A percentile compares a stretch with the other conserved stretches of the same genome.
Evolutionary conservation across 192 early-diverging fungal species (phyloP).

Genomic region (Radiomyces spectabilis): DNA sequence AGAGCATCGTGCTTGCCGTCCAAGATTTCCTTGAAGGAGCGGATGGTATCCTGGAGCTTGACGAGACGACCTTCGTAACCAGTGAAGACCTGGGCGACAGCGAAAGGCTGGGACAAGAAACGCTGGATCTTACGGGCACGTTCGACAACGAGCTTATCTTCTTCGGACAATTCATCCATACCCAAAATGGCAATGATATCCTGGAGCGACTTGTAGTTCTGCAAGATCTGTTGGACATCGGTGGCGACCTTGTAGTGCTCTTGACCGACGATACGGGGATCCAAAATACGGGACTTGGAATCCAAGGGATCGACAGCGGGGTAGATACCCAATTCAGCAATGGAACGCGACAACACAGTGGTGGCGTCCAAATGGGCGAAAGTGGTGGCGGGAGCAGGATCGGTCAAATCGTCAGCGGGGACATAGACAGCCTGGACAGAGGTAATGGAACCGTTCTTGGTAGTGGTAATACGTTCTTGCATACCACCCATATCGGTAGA

Average conservation of each 20-base stretch:
- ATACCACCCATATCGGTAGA: constrained; percentile 99
- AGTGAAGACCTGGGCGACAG: constrained; percentile 93
- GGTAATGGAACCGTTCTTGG: constrained; percentile 99
- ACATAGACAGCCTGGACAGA: constrained; percentile 98
- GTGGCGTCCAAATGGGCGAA: constrained; percentile 99
- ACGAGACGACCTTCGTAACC: constrained; percentile 95
- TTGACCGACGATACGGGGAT: constrained; percentile 93
- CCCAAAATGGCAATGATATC: constrained; percentile 99
- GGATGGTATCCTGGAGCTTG: constrained; percentile 84
- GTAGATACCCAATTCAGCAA: constrained; percentile 99
- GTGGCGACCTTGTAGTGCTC: constrained; percentile 95
- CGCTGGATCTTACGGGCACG: constrained; percentile 98
- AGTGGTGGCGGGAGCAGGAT: constrained; percentile 98
- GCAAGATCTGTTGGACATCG: constrained; percentile 90
- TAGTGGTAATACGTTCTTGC: constrained; percentile 99
- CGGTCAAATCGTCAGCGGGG: constrained; percentile 99
- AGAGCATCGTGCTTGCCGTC: constrained; percentile 93
- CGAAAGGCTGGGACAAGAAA: constrained; percentile 98
- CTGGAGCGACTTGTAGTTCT: constrained; percentile 98
- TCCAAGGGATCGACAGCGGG: constrained; percentile 97
- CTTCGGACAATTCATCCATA: constrained; percentile 99
- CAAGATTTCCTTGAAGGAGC: constrained; percentile 94
- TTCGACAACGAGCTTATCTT: constrained; percentile 97
- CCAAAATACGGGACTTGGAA: constrained; percentile 96
- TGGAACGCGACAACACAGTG: constrained; percentile 97